Conservation (phyloP, 176 grass and related monocot genomes). For the Zoysia japonica region DNA sequence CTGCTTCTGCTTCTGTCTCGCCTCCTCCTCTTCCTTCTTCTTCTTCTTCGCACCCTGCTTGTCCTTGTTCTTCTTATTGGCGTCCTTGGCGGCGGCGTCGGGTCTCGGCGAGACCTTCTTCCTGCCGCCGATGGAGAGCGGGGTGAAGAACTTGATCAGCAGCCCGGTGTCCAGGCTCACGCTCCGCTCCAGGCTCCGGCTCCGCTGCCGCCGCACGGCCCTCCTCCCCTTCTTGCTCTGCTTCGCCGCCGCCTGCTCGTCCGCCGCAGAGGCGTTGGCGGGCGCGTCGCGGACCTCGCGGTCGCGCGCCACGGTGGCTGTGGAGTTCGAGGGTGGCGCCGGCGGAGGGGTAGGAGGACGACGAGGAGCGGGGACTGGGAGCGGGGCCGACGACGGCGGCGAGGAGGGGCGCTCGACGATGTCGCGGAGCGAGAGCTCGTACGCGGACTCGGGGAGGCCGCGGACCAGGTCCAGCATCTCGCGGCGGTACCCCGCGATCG, state of each 20-base stretch:
- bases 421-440: conserved; percentile 90
- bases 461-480: conserved; percentile 83
- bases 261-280: too few species aligned
- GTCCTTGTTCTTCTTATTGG: conserved; percentile 10
- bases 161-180: conserved; percentile 61
- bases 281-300: too few species aligned
- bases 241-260: neutral
- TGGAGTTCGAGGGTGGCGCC: neutral
- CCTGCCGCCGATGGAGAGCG: conserved; percentile 47
- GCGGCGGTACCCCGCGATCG: conserved; percentile 68
- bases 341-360: neutral
- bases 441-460: conserved; percentile 57
- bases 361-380: neutral
- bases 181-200: conserved; percentile 52
- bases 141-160: conserved; percentile 71
- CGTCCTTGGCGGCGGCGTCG: neutral
- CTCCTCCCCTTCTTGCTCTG: conserved; percentile 8
- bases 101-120: conserved; percentile 70
- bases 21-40: neutral
- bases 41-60: neutral
- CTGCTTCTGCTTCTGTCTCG: neutral
- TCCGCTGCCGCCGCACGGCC: conserved; percentile 40
- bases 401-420: conserved; percentile 54
- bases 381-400: neutral
- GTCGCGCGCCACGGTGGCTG: too few species aligned